Conservation (phyloP, 177 flowering plant species). For the Vitis hybrid region DNA sequence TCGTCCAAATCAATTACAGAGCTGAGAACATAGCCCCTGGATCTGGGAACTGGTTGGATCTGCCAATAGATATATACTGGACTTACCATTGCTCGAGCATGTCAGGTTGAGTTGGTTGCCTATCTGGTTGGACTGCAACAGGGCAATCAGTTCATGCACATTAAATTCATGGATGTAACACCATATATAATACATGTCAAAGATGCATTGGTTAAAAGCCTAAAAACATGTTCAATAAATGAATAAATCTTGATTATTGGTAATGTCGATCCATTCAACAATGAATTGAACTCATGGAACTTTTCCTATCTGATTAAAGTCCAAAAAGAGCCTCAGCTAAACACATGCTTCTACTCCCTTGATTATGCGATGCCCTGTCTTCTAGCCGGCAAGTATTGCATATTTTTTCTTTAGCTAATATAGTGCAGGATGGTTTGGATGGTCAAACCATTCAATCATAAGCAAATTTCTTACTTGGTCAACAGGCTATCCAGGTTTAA, state of each 20-base stretch:
- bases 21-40: slow-evolving; percentile 51
- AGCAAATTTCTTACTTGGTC: not conserved
- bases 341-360: not conserved
- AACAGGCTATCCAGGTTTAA: not conserved
- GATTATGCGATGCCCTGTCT: not conserved
- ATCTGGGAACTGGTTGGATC: slow-evolving; percentile 44
- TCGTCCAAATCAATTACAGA: slow-evolving; percentile 46
- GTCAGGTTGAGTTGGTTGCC: slow-evolving; percentile 63
- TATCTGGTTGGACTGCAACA: slow-evolving; percentile 58
- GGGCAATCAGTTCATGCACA: not conserved
- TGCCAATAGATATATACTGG: slow-evolving; percentile 32
- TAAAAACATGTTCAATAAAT: not conserved
- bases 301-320: not conserved
- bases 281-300: not conserved
- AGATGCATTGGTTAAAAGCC: too few relatives aligned
- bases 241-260: not conserved
- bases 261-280: too few relatives aligned
- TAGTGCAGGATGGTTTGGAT: not conserved
- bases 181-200: not conserved
- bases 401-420: not conserved
- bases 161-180: not conserved
- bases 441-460: not conserved
- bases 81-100: slow-evolving; percentile 60
- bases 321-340: not conserved
- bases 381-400: not conserved